Evolutionary conservation across 2,329 filamentous ascomycete genomes (phyloP).

Genomic region (Aspergillus aculeatus): DNA sequence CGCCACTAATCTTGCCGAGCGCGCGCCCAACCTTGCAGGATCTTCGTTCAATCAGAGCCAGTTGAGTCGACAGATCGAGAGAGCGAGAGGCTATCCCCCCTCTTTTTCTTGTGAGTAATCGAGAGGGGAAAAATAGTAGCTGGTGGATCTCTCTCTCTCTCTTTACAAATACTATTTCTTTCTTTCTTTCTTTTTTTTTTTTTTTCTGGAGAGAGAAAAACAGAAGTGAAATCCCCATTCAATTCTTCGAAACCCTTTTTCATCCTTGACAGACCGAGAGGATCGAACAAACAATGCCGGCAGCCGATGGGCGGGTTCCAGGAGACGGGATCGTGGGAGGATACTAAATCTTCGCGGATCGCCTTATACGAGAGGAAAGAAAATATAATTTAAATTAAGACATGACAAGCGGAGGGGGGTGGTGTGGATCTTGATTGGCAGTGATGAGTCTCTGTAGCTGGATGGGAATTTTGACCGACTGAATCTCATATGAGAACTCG

Average conservation of each 20-base stretch:
- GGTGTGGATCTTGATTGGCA: background rate
- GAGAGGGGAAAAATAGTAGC: too few species aligned
- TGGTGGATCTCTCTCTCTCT: too few species aligned
- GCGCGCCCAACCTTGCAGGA: constrained; percentile 9
- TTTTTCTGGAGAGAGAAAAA: too few species aligned
- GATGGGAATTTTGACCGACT: too few species aligned
- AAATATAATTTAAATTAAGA: background rate
- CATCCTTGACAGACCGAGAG: background rate
- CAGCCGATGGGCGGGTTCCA: constrained; percentile 19
- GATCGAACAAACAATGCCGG: constrained; percentile 7
- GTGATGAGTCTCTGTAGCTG: background rate
- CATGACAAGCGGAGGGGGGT: background rate
- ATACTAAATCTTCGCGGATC: constrained; percentile 15
- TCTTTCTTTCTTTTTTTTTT: too few species aligned
- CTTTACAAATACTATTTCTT: too few species aligned
- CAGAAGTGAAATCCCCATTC: too few species aligned
- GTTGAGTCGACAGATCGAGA: background rate
- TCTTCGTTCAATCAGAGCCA: constrained; percentile 1
- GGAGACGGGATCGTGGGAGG: constrained; percentile 20
- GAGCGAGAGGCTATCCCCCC: too few species aligned
- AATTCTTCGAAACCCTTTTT: too few species aligned
- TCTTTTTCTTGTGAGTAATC: too few species aligned
- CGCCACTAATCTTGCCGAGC: constrained; percentile 1
- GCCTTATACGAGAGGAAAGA: background rate
- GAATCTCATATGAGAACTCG: too few species aligned